These are phyloP conservation scores for Phytophthora parvispora DNA, from an alignment of 352 stramenopile species.

Conservation along the genomic window DNA sequence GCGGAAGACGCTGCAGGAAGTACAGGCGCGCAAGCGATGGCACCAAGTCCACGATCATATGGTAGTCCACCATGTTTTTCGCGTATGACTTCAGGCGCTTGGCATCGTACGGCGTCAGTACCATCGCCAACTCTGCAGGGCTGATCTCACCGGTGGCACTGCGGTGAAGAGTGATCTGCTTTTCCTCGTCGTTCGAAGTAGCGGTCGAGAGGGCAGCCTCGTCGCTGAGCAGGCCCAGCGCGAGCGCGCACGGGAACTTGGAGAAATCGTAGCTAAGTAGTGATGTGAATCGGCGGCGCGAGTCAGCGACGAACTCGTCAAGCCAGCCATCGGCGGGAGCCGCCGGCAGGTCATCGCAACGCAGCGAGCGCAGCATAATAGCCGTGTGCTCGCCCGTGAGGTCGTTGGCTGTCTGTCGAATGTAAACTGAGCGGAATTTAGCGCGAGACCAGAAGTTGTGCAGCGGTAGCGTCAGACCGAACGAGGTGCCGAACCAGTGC, in stretches of 20 bases:
- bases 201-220: conserved; percentile 34
- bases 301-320: conserved; percentile 95
- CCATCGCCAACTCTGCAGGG: conserved; percentile 91
- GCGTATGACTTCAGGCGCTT: conserved; percentile 98
- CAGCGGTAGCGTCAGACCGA: conserved; percentile 97
- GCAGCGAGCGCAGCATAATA: conserved; percentile 91
- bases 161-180: conserved; percentile 54
- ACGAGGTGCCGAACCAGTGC: conserved; percentile 99
- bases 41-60: conserved; percentile 99
- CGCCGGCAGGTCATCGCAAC: conserved; percentile 82
- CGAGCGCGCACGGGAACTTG: conserved; percentile 91
- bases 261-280: conserved; percentile 96
- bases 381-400: conserved; percentile 99
- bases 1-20: conserved; percentile 95
- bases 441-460: conserved; percentile 98
- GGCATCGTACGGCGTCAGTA: conserved; percentile 98
- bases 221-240: conserved; percentile 93
- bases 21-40: conserved; percentile 96
- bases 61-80: conserved; percentile 99
- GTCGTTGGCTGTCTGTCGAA: conserved; percentile 99
- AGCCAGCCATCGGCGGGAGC: conserved; percentile 93
- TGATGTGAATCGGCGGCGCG: conserved; percentile 94
- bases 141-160: conserved; percentile 85
- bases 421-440: conserved; percentile 97
- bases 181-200: conserved; percentile 19